Evolutionary conservation across 352 stramenopile genomes (phyloP), one percentile per base, ranked within the genome.

Genomic region (Phytophthora sojae): DNA sequence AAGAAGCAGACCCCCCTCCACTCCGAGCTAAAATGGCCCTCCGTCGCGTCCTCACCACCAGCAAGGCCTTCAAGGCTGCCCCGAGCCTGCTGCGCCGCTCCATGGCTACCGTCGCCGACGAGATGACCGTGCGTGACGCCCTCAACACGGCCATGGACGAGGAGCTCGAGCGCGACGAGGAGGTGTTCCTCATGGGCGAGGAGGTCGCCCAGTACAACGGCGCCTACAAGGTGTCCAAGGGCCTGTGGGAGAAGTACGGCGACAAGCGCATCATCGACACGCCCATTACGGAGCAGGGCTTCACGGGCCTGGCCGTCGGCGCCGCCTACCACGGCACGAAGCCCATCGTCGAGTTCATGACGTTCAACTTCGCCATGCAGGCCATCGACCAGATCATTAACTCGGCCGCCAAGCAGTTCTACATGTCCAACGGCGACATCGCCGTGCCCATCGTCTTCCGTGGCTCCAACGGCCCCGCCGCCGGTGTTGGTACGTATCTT

Each of bases 331-430:
- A 99, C 79, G 94, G 97, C 85, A 92, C 99, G 12, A 95, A 97
- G 80, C 98, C 98, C 42, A 94, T 99, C 53, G 92, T 99, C 23
- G 98, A 99, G 89, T 99, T 99, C 83, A 99, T 99, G 98, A 99
- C 98, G 26, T 99, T 99, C 79, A 99, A 99, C 85, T 99, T 99
- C 81, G 97, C 96, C 64, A 99, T 99, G 95, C 97, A 99, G 76
- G 98, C 98, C 30, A 99, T 99, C 73, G 98, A 99, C 89, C 98
- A 99, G 79, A 98, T 99, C 75, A 92, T 99, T 57, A 99, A 99
- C 82, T 99, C 93, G 64, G 98, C 97, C n/a, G 98, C 98, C 62
- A 99, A 99, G 89, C 97, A 99, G 69, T 99, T 98, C 75, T 99
- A 99, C 91, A 99, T 99, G 98, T 98, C 86, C 62, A 97, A 95